Conservation (phyloP, 1,284 basidiomycete species). For the Mycosarcoma maydis region DNA sequence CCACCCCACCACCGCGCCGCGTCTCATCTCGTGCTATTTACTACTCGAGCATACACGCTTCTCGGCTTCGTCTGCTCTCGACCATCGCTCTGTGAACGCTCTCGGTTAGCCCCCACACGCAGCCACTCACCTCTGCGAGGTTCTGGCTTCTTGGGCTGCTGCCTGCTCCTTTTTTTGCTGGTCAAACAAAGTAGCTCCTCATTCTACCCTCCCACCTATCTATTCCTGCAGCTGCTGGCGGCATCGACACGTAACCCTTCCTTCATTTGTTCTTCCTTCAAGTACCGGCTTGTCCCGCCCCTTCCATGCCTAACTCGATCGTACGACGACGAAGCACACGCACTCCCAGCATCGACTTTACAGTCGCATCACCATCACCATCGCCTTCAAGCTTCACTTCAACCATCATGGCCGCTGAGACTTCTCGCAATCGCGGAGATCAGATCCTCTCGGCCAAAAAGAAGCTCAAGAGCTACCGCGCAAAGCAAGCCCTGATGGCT, state of each 20-base stretch:
- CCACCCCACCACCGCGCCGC: constrained; percentile 2
- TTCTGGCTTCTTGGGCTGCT: background rate
- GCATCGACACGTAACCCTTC: constrained; percentile 2
- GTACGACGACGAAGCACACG: constrained; percentile 4
- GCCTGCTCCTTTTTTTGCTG: constrained; percentile 15
- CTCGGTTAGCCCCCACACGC: too few relatives aligned
- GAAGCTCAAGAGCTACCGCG: constrained; percentile 62
- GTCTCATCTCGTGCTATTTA: background rate
- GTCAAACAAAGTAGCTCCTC: constrained; percentile 23
- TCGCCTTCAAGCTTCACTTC: background rate
- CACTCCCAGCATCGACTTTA: constrained; percentile 12
- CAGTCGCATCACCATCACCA: background rate
- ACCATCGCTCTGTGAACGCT: constrained; percentile 2
- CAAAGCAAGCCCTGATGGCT: constrained; percentile 57
- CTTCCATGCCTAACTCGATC: constrained; percentile 9
- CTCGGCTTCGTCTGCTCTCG: constrained; percentile 3
- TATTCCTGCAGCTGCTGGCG: constrained; percentile 22
- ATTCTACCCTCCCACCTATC: background rate
- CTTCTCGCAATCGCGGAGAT: constrained; percentile 45
- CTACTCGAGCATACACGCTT: background rate
- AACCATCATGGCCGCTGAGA: constrained; percentile 2
- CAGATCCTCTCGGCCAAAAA: constrained; percentile 58
- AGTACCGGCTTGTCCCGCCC: too few relatives aligned
- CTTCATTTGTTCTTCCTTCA: background rate
- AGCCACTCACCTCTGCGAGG: constrained; percentile 24